Conservation (phyloP, 2,329 filamentous ascomycete species). For the Pyrenophora tritici-repentis region DNA sequence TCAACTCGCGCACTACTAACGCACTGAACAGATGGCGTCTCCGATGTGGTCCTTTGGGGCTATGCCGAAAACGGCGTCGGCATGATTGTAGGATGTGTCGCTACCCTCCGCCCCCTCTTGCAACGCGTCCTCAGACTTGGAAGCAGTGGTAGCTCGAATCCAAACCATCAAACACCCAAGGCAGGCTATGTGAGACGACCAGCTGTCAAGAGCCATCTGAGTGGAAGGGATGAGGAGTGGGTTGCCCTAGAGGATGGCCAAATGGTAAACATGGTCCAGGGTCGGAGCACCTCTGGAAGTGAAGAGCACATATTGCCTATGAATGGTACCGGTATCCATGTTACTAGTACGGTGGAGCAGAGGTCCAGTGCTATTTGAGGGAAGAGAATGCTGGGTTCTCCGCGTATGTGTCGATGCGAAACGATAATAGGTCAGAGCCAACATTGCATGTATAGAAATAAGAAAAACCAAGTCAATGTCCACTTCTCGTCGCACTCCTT, state of each 20-base stretch:
- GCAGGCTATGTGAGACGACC: slow-evolving; percentile 9
- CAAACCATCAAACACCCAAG: slow-evolving; percentile 5
- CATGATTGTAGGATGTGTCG: slow-evolving; percentile 13
- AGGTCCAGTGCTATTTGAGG: slow-evolving; percentile 1
- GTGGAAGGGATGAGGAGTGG: slow-evolving; percentile 11
- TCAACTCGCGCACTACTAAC: not conserved
- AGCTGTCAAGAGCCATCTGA: slow-evolving; percentile 9
- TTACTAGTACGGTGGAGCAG: slow-evolving; percentile 11
- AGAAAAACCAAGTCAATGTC: not conserved
- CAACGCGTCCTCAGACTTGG: slow-evolving; percentile 13
- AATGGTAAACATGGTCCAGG: slow-evolving; percentile 8
- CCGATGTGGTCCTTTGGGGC: slow-evolving; percentile 12
- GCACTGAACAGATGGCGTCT: slow-evolving; percentile 2
- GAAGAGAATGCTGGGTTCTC: not conserved
- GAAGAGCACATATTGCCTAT: slow-evolving; percentile 8
- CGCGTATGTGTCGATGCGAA: not conserved
- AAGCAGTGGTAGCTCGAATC: slow-evolving; percentile 4
- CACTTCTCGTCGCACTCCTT: not conserved
- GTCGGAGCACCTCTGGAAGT: slow-evolving; percentile 5
- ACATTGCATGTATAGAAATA: not conserved
- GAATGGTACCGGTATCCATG: slow-evolving; percentile 5
- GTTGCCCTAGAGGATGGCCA: slow-evolving; percentile 8
- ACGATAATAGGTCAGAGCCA: not conserved
- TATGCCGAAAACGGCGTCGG: slow-evolving; percentile 12
- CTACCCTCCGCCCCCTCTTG: slow-evolving; percentile 11